phyloP scores from a whole-genome alignment of 73 alveolate genomes.

The Paramecium bursaria region DNA sequence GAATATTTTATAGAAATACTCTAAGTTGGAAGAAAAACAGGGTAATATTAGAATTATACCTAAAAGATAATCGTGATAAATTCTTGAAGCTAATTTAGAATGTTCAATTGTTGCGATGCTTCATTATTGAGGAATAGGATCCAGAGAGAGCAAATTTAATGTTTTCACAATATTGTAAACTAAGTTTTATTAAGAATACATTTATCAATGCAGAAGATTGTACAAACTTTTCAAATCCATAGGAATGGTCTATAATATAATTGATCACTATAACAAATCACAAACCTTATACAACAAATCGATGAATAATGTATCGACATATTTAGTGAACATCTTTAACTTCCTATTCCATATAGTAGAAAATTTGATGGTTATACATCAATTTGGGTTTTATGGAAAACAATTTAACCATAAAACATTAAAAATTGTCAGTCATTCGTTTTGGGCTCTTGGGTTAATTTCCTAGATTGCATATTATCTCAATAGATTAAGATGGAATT shows the following conservation, averaged over 20 bases:
- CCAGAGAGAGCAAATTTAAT: too few relatives aligned
- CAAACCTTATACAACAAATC: not conserved
- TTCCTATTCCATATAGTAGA: constrained; percentile 36
- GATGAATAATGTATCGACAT: constrained; percentile 30
- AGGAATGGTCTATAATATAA: not conserved
- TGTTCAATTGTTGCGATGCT: too few relatives aligned
- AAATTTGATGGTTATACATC: constrained; percentile 48
- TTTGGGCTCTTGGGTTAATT: constrained; percentile 41
- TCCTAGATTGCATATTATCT: constrained; percentile 20
- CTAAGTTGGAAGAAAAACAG: too few relatives aligned
- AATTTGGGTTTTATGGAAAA: constrained; percentile 41
- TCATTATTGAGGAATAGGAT: too few relatives aligned
- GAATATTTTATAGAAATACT: too few relatives aligned
- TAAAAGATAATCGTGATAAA: too few relatives aligned
- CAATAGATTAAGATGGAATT: constrained; percentile 30
- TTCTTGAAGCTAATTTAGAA: too few relatives aligned
- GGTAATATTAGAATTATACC: too few relatives aligned
- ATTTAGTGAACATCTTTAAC: not conserved
- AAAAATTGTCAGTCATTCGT: constrained; percentile 34
- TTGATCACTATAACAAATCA: not conserved
- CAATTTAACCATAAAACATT: constrained; percentile 38
- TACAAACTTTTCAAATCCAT: constrained; percentile 13
- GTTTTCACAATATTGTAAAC: too few relatives aligned
- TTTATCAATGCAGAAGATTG: constrained; percentile 48
- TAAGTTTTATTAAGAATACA: constrained; percentile 30